Percentiles rank a stretch among this genome's conserved stretches.
phyloP scores from a whole-genome alignment of 345 rosid genomes.

The Gossypium anomalum region DNA sequence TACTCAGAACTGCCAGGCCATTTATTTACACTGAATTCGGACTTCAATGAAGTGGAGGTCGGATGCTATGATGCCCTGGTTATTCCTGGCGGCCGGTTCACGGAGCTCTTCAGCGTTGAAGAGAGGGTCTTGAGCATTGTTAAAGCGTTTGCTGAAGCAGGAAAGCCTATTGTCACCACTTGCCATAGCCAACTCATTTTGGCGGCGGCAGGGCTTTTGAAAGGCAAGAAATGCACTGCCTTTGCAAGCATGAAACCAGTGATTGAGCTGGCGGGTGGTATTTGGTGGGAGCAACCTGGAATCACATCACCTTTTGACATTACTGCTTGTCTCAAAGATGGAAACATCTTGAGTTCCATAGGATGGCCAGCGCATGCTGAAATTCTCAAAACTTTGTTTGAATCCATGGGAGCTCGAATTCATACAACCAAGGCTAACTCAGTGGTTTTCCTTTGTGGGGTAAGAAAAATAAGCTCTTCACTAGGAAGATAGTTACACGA shows the following conservation, averaged over 20 bases:
- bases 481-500: no score
- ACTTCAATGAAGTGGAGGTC: slow-evolving; percentile 30
- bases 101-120: slow-evolving; percentile 39
- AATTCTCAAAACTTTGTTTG: slow-evolving; percentile 28
- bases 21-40: slow-evolving; percentile 37
- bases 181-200: slow-evolving; percentile 51
- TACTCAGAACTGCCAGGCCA: slow-evolving; percentile 46
- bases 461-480: slow-evolving; percentile 17
- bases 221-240: slow-evolving; percentile 45
- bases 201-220: slow-evolving; percentile 37
- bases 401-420: slow-evolving; percentile 41
- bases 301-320: slow-evolving; percentile 35
- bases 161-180: slow-evolving; percentile 40
- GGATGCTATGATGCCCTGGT: slow-evolving; percentile 38
- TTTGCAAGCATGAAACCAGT: slow-evolving; percentile 42
- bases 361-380: slow-evolving; percentile 49
- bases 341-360: slow-evolving; percentile 36
- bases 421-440: slow-evolving; percentile 19
- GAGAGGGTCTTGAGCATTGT: slow-evolving; percentile 34
- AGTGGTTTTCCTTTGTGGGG: slow-evolving; percentile 45
- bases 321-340: slow-evolving; percentile 43
- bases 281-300: slow-evolving; percentile 49
- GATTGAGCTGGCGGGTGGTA: slow-evolving; percentile 43
- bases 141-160: slow-evolving; percentile 28
- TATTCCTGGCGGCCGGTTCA: slow-evolving; percentile 48